phyloP scores from a whole-genome alignment of 2,329 filamentous ascomycete species.

The Fusarium begoniae region DNA sequence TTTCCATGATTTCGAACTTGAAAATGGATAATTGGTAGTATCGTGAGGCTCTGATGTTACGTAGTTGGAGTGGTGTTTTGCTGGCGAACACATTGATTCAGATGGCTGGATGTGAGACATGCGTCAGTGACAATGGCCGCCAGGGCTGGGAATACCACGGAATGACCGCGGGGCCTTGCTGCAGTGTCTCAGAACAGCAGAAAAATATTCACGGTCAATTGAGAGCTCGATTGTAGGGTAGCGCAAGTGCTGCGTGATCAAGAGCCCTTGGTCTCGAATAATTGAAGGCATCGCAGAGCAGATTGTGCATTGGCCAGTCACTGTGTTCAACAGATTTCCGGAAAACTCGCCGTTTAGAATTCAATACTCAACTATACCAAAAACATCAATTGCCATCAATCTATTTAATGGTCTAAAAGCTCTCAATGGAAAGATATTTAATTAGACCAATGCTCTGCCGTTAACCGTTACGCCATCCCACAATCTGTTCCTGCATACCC shows the following conservation, averaged over 20 bases:
- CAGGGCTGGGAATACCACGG: conserved; percentile 6
- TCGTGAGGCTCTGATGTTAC: neutral
- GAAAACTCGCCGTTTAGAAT: no score
- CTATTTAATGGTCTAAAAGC: no score
- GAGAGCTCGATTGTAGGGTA: neutral
- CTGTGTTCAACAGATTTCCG: neutral
- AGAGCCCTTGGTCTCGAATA: neutral
- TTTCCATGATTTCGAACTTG: fast-evolving
- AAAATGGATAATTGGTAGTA: neutral
- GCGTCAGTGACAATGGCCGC: neutral
- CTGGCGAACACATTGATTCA: neutral
- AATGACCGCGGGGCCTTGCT: neutral
- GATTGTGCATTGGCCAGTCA: neutral
- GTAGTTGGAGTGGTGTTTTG: neutral
- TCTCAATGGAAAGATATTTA: fast-evolving
- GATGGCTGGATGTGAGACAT: conserved; percentile 27
- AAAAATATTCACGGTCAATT: no score
- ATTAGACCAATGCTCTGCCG: neutral
- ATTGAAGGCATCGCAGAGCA: neutral
- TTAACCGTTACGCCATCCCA: conserved; percentile 7
- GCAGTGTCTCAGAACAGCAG: fast-evolving
- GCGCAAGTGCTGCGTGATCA: neutral
- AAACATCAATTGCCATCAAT: neutral
- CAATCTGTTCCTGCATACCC: neutral
- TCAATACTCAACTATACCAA: no score